A percentile compares a stretch with the other conserved stretches of the same genome.
phyloP scores from a whole-genome alignment of 2,329 filamentous ascomycete genomes.

The Leptographium lundbergii region DNA sequence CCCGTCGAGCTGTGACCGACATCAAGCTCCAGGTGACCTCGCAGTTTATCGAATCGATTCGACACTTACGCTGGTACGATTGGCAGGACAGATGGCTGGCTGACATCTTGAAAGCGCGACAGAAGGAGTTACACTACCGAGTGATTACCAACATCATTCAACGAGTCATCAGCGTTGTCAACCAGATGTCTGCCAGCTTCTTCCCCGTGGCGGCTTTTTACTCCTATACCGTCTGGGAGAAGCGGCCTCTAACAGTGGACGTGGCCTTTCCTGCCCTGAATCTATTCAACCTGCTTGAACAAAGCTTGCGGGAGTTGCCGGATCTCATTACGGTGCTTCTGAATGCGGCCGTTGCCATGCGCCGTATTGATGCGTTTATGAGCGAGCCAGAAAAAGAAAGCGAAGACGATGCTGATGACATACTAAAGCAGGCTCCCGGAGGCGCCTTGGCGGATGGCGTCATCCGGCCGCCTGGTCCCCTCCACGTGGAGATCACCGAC shows the following conservation, averaged over 20 bases:
- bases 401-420: conserved; percentile 17
- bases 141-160: conserved; percentile 52
- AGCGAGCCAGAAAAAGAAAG: conserved; percentile 63
- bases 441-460: neutral
- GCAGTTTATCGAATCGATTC: conserved; percentile 77
- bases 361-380: conserved; percentile 79
- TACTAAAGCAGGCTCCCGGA: conserved; percentile 4
- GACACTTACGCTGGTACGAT: conserved; percentile 69
- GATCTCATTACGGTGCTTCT: conserved; percentile 62
- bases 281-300: conserved; percentile 64
- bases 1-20: conserved; percentile 63
- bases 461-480: conserved; percentile 10
- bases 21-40: conserved; percentile 65
- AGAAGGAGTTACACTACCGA: conserved; percentile 52
- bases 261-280: conserved; percentile 79
- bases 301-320: conserved; percentile 61
- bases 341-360: conserved; percentile 72
- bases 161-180: conserved; percentile 53
- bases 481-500: conserved; percentile 41
- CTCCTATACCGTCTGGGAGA: conserved; percentile 62
- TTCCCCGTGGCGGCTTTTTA: conserved; percentile 76
- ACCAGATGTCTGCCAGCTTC: conserved; percentile 56
- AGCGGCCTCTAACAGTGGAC: conserved; percentile 58
- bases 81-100: conserved; percentile 68
- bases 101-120: conserved; percentile 54